phyloP scores from a whole-genome alignment of 768 basidiomycete genomes.

The Leccinum rimulosum region DNA sequence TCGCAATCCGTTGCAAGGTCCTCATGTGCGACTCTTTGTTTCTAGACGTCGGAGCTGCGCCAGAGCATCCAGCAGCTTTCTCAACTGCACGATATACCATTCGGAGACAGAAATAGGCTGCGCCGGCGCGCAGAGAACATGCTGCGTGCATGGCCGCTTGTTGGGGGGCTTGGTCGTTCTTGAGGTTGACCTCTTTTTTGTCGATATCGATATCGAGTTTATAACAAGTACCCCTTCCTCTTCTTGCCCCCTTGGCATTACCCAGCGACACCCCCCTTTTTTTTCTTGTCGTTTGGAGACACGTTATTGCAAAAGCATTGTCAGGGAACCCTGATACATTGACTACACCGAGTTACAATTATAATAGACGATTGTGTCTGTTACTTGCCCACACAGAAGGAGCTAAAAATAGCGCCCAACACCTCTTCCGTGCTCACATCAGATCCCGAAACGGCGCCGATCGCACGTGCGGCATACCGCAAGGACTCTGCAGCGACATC shows the following conservation, averaged over 20 bases:
- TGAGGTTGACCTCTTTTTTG: constrained; percentile 6
- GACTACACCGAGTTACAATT: constrained; percentile 3
- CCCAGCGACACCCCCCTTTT: neutral
- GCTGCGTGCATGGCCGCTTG: constrained; percentile 14
- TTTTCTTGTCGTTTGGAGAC: neutral
- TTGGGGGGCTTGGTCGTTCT: neutral
- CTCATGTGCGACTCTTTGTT: neutral
- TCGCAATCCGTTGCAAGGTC: neutral
- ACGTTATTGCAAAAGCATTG: neutral
- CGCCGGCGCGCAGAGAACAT: constrained; percentile 22
- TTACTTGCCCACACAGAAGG: constrained; percentile 89
- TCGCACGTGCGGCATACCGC: constrained; percentile 77
- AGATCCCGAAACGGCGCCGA: constrained; percentile 81
- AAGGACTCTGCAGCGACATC: constrained; percentile 86
- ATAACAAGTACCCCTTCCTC: neutral
- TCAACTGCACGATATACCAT: constrained; percentile 29
- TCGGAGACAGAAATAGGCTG: constrained; percentile 27
- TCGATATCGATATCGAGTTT: neutral
- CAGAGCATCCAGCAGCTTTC: constrained; percentile 25
- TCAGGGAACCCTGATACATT: neutral
- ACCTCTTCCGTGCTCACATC: constrained; percentile 79
- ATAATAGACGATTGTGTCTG: neutral
- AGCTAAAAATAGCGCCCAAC: constrained; percentile 75
- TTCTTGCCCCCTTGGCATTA: neutral
- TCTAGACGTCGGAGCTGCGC: constrained; percentile 20